Conservation (phyloP, 73 alveolate species). For the Blepharisma stoltei region DNA sequence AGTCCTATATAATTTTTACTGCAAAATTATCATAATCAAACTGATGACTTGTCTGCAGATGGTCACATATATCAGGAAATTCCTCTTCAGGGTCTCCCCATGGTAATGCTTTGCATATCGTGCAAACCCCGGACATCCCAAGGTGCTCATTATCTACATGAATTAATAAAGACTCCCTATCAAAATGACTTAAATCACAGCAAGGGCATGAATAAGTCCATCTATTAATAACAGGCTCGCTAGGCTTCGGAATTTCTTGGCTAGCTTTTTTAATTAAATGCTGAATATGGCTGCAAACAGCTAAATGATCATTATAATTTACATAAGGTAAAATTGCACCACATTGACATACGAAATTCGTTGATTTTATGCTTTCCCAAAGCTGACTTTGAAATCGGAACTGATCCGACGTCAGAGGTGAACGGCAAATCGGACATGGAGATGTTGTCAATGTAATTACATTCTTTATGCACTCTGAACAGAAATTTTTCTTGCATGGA, state of each 20-base stretch:
- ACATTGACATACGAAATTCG: neutral
- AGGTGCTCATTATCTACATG: conserved; percentile 6
- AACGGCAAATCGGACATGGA: neutral
- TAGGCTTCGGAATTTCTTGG: conserved; percentile 9
- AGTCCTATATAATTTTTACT: neutral
- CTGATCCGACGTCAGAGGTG: neutral
- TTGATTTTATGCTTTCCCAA: neutral
- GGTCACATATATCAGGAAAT: neutral
- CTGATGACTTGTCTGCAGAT: conserved; percentile 27
- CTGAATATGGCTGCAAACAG: neutral
- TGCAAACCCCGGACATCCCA: conserved; percentile 23
- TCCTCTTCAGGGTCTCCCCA: conserved; percentile 33
- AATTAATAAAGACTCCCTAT: neutral
- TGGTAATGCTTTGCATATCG: conserved; percentile 23
- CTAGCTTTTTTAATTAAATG: neutral
- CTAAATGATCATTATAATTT: neutral
- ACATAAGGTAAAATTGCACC: neutral
- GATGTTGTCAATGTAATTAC: neutral
- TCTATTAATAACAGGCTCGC: neutral
- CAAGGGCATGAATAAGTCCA: conserved; percentile 31
- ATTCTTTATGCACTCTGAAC: neutral
- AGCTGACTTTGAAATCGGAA: neutral
- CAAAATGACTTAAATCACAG: neutral
- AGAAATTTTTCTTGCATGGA: neutral
- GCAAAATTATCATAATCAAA: conserved; percentile 25